phyloP scores from a whole-genome alignment of 2,329 filamentous ascomycete species.

The Fusarium buxicola region DNA sequence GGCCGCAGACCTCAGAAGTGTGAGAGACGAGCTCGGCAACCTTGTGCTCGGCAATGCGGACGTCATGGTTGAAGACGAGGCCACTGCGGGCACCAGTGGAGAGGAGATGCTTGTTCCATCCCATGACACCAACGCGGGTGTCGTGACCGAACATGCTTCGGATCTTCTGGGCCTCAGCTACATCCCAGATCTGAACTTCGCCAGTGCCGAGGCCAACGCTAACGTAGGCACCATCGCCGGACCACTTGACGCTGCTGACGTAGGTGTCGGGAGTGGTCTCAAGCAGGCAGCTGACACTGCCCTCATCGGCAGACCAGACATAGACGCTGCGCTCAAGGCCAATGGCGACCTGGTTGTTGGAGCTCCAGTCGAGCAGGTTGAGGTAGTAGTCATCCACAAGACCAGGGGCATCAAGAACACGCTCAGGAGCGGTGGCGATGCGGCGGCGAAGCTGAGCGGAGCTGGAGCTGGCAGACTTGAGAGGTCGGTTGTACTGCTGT shows the following conservation, averaged over 20 bases:
- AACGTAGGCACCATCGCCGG: slow-evolving; percentile 95
- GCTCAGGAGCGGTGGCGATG: slow-evolving; percentile 93
- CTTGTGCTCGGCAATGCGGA: slow-evolving; percentile 98
- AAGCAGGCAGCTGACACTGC: slow-evolving; percentile 86
- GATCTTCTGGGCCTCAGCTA: slow-evolving; percentile 92
- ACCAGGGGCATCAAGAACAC: slow-evolving; percentile 94
- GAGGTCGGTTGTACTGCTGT: slow-evolving; percentile 96
- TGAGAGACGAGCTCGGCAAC: slow-evolving; percentile 96
- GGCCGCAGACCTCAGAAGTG: slow-evolving; percentile 96
- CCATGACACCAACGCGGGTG: slow-evolving; percentile 96
- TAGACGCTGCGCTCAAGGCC: slow-evolving; percentile 97
- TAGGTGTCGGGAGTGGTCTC: slow-evolving; percentile 93
- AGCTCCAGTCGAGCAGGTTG: slow-evolving; percentile 98
- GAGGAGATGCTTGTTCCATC: slow-evolving; percentile 98
- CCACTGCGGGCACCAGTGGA: slow-evolving; percentile 95
- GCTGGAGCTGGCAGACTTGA: slow-evolving; percentile 79
- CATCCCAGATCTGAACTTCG: slow-evolving; percentile 99
- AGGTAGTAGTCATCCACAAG: slow-evolving; percentile 99
- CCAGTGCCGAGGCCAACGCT: slow-evolving; percentile 94
- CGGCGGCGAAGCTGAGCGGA: slow-evolving; percentile 91
- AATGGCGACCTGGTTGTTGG: slow-evolving; percentile 96
- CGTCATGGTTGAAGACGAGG: slow-evolving; percentile 98
- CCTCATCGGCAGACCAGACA: slow-evolving; percentile 97
- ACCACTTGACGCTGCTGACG: slow-evolving; percentile 99
- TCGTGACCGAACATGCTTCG: slow-evolving; percentile 99